These are phyloP conservation scores for Breviolum minutum DNA, from an alignment of 73 alveolate species.

Conservation along the genomic window DNA sequence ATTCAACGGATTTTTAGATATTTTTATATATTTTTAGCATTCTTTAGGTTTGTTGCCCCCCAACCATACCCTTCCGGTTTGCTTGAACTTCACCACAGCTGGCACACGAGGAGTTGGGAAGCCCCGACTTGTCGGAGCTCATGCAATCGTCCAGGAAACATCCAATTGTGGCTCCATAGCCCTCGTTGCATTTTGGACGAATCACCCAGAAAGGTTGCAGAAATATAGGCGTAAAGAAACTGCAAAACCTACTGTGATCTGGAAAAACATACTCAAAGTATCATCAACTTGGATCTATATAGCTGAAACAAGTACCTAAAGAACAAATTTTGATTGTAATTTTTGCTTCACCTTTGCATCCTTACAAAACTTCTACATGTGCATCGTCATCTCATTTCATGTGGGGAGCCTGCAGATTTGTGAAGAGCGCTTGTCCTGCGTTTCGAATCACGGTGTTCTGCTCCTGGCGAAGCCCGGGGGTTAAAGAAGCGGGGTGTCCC, in stretches of 20 bases:
- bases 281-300: neutral
- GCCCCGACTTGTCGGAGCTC: slow-evolving; percentile 91
- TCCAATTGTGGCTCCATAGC: slow-evolving; percentile 93
- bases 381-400: no score
- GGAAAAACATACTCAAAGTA: neutral
- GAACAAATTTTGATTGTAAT: no score
- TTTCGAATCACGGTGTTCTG: slow-evolving; percentile 94
- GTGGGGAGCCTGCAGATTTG: slow-evolving; percentile 68
- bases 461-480: slow-evolving; percentile 51
- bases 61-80: no score
- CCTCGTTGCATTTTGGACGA: neutral
- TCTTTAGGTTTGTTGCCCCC: no score
- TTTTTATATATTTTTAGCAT: no score
- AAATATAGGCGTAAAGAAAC: no score
- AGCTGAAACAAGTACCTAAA: no score
- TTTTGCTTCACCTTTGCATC: no score
- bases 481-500: neutral
- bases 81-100: no score
- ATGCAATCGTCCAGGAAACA: slow-evolving; percentile 95
- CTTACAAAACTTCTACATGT: no score
- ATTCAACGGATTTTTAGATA: no score
- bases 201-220: neutral
- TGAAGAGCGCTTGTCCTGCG: slow-evolving; percentile 94
- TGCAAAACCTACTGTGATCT: neutral
- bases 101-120: no score